Conservation (phyloP, 345 rosid genomes). For the Odontarrhena argentea region DNA sequence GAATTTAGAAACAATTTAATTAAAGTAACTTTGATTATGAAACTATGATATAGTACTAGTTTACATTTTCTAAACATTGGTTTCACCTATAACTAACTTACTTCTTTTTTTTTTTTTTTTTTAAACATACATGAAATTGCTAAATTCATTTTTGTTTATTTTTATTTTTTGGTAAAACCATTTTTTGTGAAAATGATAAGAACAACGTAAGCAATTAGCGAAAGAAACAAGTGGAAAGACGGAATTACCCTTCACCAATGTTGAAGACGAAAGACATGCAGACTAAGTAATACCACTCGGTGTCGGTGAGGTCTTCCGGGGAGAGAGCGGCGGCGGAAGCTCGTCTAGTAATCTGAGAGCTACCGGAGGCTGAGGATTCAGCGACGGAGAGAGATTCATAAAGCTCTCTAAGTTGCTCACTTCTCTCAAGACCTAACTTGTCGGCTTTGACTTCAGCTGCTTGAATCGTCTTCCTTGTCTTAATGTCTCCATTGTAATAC, state of each 20-base stretch:
- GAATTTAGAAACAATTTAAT: neutral
- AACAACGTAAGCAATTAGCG: too few relatives aligned
- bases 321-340: slow-evolving; percentile 82
- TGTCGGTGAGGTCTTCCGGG: slow-evolving; percentile 91
- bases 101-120: too few relatives aligned
- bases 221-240: slow-evolving; percentile 1
- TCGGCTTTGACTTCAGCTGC: slow-evolving; percentile 66
- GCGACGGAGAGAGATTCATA: slow-evolving; percentile 68
- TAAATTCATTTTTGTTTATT: neutral
- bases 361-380: slow-evolving; percentile 57
- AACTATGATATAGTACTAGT: neutral
- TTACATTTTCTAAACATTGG: neutral
- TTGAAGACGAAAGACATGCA: slow-evolving; percentile 94
- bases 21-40: neutral
- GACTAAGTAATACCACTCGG: slow-evolving; percentile 96
- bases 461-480: slow-evolving; percentile 90
- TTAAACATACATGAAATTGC: too few relatives aligned
- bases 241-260: slow-evolving; percentile 78
- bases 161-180: neutral
- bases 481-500: slow-evolving; percentile 94
- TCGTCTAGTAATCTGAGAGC: slow-evolving; percentile 43
- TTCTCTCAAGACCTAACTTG: slow-evolving; percentile 78
- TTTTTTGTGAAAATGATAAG: too few relatives aligned
- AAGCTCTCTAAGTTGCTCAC: slow-evolving; percentile 83
- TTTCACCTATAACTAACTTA: neutral